A percentile compares a stretch with the other conserved stretches of the same genome.
These are phyloP conservation scores for Apiosordaria backusii DNA, from an alignment of 495 filamentous ascomycete genomes.

Conservation along the genomic window DNA sequence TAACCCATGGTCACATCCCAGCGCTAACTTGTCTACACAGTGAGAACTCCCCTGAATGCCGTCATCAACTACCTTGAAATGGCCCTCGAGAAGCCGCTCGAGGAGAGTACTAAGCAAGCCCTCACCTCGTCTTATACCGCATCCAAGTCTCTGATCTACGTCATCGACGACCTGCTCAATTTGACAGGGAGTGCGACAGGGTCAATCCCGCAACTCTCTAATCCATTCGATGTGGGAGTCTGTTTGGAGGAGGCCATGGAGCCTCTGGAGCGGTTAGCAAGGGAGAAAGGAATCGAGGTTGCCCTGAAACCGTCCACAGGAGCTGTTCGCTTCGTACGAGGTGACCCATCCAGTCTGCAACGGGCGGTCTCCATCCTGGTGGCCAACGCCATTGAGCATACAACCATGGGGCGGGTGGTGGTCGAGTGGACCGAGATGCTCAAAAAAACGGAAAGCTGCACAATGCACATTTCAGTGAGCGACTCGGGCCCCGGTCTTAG, in stretches of 20 bases:
- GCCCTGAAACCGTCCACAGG: constrained; percentile 55
- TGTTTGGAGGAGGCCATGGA: constrained; percentile 67
- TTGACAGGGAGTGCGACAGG: constrained; percentile 77
- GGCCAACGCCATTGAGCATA: constrained; percentile 75
- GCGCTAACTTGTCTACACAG: constrained; percentile 42
- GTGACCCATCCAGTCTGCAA: constrained; percentile 66
- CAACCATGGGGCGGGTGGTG: constrained; percentile 56
- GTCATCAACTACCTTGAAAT: constrained; percentile 90
- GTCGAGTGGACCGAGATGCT: constrained; percentile 56
- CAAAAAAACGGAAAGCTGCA: constrained; percentile 36
- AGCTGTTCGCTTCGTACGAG: constrained; percentile 59
- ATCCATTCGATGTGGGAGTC: constrained; percentile 61
- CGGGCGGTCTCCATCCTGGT: constrained; percentile 71
- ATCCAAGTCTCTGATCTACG: constrained; percentile 87
- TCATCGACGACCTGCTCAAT: constrained; percentile 84
- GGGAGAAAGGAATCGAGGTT: constrained; percentile 64
- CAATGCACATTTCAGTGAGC: constrained; percentile 62
- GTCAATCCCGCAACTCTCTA: constrained; percentile 63
- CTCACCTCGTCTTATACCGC: constrained; percentile 76
- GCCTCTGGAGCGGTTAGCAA: constrained; percentile 61
- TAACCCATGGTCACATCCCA: not conserved
- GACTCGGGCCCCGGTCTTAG: constrained; percentile 74
- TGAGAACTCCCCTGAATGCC: constrained; percentile 79
- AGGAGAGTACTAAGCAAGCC: constrained; percentile 70
- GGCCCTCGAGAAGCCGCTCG: constrained; percentile 70